Evolutionary conservation across 1,139 yeast genomes (phyloP).

Genomic region (Barnettozyma hawaiiensis): DNA sequence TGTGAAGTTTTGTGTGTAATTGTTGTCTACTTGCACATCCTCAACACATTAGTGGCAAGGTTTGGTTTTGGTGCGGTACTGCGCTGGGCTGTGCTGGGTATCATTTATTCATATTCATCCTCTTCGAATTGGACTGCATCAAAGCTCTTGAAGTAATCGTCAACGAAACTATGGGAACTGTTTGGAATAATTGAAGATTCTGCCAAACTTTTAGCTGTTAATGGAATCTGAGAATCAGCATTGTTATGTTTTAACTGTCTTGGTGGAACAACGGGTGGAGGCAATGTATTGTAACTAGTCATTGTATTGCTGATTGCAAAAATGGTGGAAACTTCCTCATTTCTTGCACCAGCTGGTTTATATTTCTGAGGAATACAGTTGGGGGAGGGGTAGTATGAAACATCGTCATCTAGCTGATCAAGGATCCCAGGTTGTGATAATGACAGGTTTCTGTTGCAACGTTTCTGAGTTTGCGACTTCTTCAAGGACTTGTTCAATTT

Average conservation of each 20-base stretch:
- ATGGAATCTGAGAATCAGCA: neutral
- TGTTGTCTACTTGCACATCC: too few species aligned
- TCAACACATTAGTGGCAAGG: too few species aligned
- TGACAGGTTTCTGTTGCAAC: neutral
- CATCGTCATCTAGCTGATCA: neutral
- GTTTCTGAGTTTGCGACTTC: neutral
- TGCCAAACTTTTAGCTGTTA: neutral
- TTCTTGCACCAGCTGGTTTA: too few species aligned
- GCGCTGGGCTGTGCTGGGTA: too few species aligned
- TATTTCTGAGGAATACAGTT: too few species aligned
- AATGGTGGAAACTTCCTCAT: neutral
- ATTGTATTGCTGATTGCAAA: conserved; percentile 5
- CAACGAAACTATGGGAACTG: conserved; percentile 1
- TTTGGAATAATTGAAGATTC: neutral
- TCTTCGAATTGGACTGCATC: conserved; percentile 7
- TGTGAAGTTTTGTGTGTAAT: conserved; percentile 35
- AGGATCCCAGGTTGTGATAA: neutral
- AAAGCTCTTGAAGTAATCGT: conserved; percentile 8
- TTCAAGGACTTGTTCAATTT: neutral
- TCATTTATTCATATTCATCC: too few species aligned
- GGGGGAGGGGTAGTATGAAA: conserved; percentile 1
- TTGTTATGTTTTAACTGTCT: conserved; percentile 1
- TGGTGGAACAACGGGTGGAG: conserved; percentile 3
- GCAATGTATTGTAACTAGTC: neutral
- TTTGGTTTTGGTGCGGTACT: too few species aligned